Conservation (phyloP, 345 rosid species). For the Eucalyptus urophylla region DNA sequence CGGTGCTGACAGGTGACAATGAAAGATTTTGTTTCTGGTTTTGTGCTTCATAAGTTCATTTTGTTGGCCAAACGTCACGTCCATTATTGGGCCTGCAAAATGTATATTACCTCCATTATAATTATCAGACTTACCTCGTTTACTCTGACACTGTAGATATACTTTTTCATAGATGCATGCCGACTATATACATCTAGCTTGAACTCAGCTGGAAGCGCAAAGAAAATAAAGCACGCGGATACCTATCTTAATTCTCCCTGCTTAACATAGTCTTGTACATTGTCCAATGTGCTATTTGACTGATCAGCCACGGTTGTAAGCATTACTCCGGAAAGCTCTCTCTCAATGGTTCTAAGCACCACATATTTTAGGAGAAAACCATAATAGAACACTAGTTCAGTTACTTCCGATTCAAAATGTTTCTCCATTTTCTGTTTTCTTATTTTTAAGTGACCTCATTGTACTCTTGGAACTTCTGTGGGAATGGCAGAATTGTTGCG, state of each 20-base stretch:
- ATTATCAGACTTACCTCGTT: background rate
- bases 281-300: background rate
- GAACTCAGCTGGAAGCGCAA: conserved; percentile 67
- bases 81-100: background rate
- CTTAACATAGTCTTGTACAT: background rate
- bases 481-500: background rate
- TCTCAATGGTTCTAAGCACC: background rate
- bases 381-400: background rate
- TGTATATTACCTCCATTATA: background rate
- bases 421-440: background rate
- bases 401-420: background rate
- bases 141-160: background rate
- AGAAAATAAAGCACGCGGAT: conserved; percentile 46
- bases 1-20: too few species aligned
- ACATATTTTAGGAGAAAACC: background rate
- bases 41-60: too few species aligned
- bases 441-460: too few species aligned
- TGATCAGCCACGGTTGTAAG: background rate
- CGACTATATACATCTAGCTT: conserved; percentile 79
- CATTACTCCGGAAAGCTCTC: background rate
- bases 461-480: background rate
- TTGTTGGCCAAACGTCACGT: too few species aligned
- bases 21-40: too few species aligned
- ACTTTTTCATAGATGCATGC: conserved; percentile 44
- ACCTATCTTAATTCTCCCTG: background rate